phyloP scores from a whole-genome alignment of 2,329 filamentous ascomycete genomes.

The Penicillium olsonii region DNA sequence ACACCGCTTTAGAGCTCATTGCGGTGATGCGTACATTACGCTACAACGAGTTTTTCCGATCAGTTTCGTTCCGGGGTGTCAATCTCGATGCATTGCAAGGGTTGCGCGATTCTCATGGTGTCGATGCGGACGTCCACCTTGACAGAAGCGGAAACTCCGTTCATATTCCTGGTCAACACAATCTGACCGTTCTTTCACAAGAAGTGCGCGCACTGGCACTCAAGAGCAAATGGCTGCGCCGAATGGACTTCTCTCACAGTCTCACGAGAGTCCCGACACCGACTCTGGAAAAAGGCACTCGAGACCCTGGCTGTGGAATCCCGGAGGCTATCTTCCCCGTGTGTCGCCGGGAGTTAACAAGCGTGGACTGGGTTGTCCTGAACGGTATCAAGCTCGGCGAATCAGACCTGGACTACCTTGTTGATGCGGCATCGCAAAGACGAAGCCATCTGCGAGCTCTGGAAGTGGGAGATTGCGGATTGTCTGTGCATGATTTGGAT shows the following conservation, averaged over 20 bases:
- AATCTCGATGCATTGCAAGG: slow-evolving; percentile 66
- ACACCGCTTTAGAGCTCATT: slow-evolving; percentile 64
- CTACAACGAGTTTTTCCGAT: slow-evolving; percentile 69
- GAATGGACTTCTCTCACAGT: slow-evolving; percentile 66
- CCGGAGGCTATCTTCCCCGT: slow-evolving; percentile 69
- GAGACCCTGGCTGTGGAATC: slow-evolving; percentile 67
- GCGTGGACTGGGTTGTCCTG: slow-evolving; percentile 69
- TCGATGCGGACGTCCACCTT: slow-evolving; percentile 62
- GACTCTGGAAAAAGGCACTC: slow-evolving; percentile 49
- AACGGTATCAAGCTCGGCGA: slow-evolving; percentile 71
- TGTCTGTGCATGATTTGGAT: slow-evolving; percentile 52
- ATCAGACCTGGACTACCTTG: slow-evolving; percentile 66
- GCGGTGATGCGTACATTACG: slow-evolving; percentile 69
- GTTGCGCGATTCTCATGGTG: slow-evolving; percentile 60
- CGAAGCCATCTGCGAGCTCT: slow-evolving; percentile 66
- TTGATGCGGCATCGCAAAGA: slow-evolving; percentile 67
- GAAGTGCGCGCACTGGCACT: slow-evolving; percentile 68
- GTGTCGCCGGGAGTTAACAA: slow-evolving; percentile 66
- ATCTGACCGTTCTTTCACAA: slow-evolving; percentile 64
- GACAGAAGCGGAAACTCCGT: slow-evolving; percentile 61
- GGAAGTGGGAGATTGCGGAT: slow-evolving; percentile 64
- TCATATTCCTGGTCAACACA: slow-evolving; percentile 54
- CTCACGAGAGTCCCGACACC: slow-evolving; percentile 59
- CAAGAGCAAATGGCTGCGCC: slow-evolving; percentile 63
- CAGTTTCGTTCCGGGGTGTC: slow-evolving; percentile 67